phyloP scores from a whole-genome alignment of 768 basidiomycete genomes.

The Boletus subparvulus region DNA sequence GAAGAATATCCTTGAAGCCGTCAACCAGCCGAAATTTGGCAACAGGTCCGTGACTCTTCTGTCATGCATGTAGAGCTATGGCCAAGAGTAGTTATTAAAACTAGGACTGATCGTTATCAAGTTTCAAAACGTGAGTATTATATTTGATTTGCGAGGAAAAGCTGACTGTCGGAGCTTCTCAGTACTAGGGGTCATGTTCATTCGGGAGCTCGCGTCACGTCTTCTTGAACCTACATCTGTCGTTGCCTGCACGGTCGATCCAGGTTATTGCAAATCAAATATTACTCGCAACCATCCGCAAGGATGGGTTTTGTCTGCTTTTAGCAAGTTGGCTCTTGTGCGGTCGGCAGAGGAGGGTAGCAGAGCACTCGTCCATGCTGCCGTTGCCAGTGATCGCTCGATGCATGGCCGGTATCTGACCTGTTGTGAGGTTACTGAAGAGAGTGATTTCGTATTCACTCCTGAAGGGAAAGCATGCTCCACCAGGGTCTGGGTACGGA shows the following conservation, averaged over 20 bases:
- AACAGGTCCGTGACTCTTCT: conserved; percentile 13
- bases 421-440: conserved; percentile 25
- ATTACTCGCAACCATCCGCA: conserved; percentile 18
- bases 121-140: conserved; percentile 25
- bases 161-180: neutral
- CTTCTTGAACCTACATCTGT: conserved; percentile 24
- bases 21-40: conserved; percentile 27
- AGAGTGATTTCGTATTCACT: conserved; percentile 30
- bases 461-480: conserved; percentile 30
- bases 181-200: conserved; percentile 37
- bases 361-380: conserved; percentile 35
- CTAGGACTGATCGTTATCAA: conserved; percentile 21
- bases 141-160: neutral
- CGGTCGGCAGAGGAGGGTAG: conserved; percentile 36
- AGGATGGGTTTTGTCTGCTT: neutral
- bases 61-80: neutral
- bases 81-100: neutral
- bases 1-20: conserved; percentile 22
- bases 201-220: conserved; percentile 32
- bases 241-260: conserved; percentile 28
- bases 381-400: conserved; percentile 24
- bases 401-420: conserved; percentile 35
- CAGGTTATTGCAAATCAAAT: conserved; percentile 36
- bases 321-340: conserved; percentile 16
- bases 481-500: conserved; percentile 35